These are phyloP conservation scores for Microbotryomycetes sp. DNA, from an alignment of 1,284 basidiomycete species.

Conservation along the genomic window DNA sequence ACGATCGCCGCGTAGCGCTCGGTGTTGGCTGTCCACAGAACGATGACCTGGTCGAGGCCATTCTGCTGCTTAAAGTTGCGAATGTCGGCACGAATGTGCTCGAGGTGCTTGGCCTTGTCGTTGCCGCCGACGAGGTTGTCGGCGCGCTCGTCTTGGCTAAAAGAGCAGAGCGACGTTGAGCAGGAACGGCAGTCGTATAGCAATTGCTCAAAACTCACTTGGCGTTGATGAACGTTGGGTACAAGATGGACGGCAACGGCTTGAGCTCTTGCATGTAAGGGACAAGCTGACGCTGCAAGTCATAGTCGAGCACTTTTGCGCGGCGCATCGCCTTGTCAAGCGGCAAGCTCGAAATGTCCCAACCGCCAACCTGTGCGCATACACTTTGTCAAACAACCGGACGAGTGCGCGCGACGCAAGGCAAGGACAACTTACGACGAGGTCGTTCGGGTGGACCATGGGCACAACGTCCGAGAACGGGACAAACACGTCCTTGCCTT, in stretches of 20 bases:
- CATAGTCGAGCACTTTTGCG: constrained; percentile 90
- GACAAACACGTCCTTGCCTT: constrained; percentile 86
- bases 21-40: constrained; percentile 67
- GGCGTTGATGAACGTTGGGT: constrained; percentile 28
- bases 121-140: constrained; percentile 81
- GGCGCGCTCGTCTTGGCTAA: constrained; percentile 88
- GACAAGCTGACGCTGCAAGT: constrained; percentile 89
- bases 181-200: too few species aligned
- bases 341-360: constrained; percentile 84
- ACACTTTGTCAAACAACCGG: not conserved
- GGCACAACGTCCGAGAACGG: constrained; percentile 90
- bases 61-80: constrained; percentile 83
- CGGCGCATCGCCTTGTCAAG: constrained; percentile 92
- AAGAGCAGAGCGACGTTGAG: constrained; percentile 61
- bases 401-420: not conserved
- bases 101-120: constrained; percentile 86
- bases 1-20: constrained; percentile 96
- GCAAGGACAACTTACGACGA: constrained; percentile 51
- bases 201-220: constrained; percentile 45
- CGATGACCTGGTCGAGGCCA: constrained; percentile 60
- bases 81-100: constrained; percentile 86
- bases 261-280: constrained; percentile 75
- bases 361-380: constrained; percentile 61
- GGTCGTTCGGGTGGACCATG: constrained; percentile 98
- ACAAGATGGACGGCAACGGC: constrained; percentile 89